Evolutionary conservation across 805 yeast species (phyloP).

Genomic region (Candida schatavii): DNA sequence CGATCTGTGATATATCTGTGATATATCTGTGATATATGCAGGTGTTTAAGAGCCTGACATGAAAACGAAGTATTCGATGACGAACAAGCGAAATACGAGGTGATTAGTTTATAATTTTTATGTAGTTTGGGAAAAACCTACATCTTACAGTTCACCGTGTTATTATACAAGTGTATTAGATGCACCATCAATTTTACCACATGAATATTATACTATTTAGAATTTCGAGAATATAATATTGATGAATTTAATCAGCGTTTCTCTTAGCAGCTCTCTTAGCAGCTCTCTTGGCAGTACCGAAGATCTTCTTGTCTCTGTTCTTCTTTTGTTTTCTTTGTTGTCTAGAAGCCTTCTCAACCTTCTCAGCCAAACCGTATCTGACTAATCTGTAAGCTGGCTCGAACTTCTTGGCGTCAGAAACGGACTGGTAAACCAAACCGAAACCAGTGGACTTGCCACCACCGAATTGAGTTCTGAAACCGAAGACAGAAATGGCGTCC

Average conservation of each 20-base stretch:
- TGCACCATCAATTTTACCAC: conserved; percentile 10
- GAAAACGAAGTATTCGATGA: no score
- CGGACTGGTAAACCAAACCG: conserved; percentile 98
- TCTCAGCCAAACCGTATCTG: conserved; percentile 95
- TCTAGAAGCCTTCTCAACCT: conserved; percentile 97
- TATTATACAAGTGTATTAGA: conserved; percentile 3
- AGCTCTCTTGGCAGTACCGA: conserved; percentile 95
- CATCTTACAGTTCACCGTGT: no score
- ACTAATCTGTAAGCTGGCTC: conserved; percentile 99
- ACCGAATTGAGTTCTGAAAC: conserved; percentile 99
- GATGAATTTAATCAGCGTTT: conserved; percentile 67
- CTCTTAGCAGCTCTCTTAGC: conserved; percentile 91
- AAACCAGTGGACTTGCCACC: conserved; percentile 99
- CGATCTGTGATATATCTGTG: no score
- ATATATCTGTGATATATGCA: no score
- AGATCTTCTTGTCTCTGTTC: conserved; percentile 99
- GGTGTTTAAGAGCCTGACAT: no score
- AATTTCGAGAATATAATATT: conserved; percentile 10
- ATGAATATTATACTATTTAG: conserved; percentile 14
- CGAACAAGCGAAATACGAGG: no score
- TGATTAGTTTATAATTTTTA: no score
- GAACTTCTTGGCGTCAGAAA: conserved; percentile 95
- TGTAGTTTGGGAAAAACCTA: no score
- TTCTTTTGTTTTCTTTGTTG: conserved; percentile 99
- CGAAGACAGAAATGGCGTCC: conserved; percentile 95